phyloP scores from a whole-genome alignment of 495 filamentous ascomycete genomes.

The Hypoxylon cercidicola region DNA sequence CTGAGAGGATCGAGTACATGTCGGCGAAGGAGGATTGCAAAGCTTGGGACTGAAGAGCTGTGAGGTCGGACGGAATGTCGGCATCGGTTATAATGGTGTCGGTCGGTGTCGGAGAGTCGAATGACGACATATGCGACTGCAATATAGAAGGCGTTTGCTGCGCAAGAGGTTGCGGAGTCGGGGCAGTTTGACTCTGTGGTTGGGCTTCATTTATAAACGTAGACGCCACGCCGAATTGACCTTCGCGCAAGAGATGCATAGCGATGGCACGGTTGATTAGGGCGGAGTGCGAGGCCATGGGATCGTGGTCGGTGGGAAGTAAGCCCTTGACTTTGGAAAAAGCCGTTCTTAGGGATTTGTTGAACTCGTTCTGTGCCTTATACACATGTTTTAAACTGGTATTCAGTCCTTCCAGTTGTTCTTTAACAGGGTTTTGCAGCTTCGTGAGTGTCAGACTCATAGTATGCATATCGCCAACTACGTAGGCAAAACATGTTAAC shows the following conservation, averaged over 20 bases:
- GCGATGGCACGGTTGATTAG: conserved; percentile 92
- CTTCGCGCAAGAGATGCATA: conserved; percentile 95
- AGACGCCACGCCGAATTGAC: conserved; percentile 86
- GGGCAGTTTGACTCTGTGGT: conserved; percentile 17
- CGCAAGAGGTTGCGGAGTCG: conserved; percentile 1
- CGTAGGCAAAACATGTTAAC: conserved; percentile 15
- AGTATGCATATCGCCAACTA: conserved; percentile 71
- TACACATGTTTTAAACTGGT: conserved; percentile 83
- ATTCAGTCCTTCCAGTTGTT: conserved; percentile 79
- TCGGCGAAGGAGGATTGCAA: conserved; percentile 83
- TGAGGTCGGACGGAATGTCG: conserved; percentile 52
- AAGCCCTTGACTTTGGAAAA: conserved; percentile 53
- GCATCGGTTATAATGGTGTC: conserved; percentile 45
- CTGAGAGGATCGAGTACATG: conserved; percentile 89
- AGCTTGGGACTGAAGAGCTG: conserved; percentile 68
- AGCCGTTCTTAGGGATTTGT: conserved; percentile 82
- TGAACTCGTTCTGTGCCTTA: conserved; percentile 79
- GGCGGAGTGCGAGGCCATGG: conserved; percentile 75
- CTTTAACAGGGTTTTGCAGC: conserved; percentile 82
- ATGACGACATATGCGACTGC: conserved; percentile 13
- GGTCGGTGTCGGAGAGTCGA: conserved; percentile 3
- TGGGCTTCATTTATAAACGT: conserved; percentile 78
- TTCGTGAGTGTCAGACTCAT: conserved; percentile 78
- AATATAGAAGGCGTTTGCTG: conserved; percentile 19
- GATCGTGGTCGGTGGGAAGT: conserved; percentile 83